These are phyloP conservation scores for Fagopyrum homotropicum DNA, from an alignment of 148 eudicot genomes.

Conservation along the genomic window DNA sequence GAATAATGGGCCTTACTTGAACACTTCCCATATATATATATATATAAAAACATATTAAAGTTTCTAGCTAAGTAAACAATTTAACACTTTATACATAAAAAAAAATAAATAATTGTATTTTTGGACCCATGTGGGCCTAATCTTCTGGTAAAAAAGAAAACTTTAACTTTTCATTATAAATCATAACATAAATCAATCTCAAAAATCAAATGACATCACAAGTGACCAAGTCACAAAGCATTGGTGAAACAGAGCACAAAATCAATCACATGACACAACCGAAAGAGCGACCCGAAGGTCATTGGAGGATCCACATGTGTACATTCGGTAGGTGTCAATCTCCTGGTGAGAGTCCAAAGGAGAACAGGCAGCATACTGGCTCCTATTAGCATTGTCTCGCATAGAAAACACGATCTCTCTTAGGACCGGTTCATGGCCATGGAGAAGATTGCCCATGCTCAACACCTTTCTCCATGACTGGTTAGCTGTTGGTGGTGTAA, in stretches of 20 bases:
- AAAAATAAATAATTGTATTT: too few relatives aligned
- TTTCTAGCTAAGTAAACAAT: too few relatives aligned
- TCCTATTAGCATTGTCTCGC: conserved; percentile 47
- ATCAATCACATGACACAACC: conserved; percentile 74
- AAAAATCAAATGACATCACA: background rate
- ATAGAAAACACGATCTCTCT: conserved; percentile 71
- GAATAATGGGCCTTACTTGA: too few relatives aligned
- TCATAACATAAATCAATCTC: background rate
- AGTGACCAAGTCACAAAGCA: background rate
- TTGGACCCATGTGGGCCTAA: too few relatives aligned
- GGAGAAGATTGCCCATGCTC: conserved; percentile 95
- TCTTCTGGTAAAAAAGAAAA: background rate
- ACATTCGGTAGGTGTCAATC: conserved; percentile 83
- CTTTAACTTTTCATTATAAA: background rate
- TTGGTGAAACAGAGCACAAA: background rate
- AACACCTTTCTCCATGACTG: conserved; percentile 93
- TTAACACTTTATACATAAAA: too few relatives aligned
- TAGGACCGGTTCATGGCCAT: conserved; percentile 78
- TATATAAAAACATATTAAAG: too few relatives aligned
- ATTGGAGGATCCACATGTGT: conserved; percentile 73
- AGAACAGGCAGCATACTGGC: conserved; percentile 48
- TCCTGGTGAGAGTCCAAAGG: conserved; percentile 33
- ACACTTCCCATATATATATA: too few relatives aligned
- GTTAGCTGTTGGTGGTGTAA: conserved; percentile 64
- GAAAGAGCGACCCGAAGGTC: conserved; percentile 78